Percentiles rank a stretch among this genome's conserved stretches.
Conservation (phyloP, 768 basidiomycete genomes). For the Boletus tomentosulus region DNA sequence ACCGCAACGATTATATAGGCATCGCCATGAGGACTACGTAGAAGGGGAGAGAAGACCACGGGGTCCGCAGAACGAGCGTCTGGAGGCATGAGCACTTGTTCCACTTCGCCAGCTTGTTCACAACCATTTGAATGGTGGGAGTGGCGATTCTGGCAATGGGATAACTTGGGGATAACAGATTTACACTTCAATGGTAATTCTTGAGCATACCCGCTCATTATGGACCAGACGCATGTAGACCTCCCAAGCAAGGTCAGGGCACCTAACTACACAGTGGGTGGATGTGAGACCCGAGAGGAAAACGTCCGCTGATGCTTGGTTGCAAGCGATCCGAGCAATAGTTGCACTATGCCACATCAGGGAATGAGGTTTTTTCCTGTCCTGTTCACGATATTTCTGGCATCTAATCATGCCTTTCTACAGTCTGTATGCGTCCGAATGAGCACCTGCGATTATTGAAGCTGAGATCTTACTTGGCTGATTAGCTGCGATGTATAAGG, state of each 20-base stretch:
- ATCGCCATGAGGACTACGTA: not conserved
- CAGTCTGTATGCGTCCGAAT: too few relatives aligned
- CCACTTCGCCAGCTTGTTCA: not conserved
- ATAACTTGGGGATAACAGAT: not conserved
- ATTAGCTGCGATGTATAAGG: too few relatives aligned
- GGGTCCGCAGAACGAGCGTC: not conserved
- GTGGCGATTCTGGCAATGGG: not conserved
- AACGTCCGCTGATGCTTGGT: not conserved
- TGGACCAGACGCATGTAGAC: not conserved
- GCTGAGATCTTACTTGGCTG: too few relatives aligned
- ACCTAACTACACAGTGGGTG: not conserved
- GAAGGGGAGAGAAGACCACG: not conserved
- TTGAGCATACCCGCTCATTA: not conserved
- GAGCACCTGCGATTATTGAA: too few relatives aligned
- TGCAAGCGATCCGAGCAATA: not conserved
- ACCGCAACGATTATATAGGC: not conserved
- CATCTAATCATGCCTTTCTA: too few relatives aligned
- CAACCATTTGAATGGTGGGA: too few relatives aligned
- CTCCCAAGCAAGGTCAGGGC: not conserved
- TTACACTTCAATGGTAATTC: not conserved
- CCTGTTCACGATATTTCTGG: too few relatives aligned
- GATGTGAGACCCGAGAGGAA: not conserved
- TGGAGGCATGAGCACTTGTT: not conserved
- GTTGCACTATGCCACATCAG: not conserved
- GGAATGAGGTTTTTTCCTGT: not conserved